Base-by-base conservation (phyloP, 108 stramenopile genomes). In the Phaeodactylum tricornutum region DNA sequence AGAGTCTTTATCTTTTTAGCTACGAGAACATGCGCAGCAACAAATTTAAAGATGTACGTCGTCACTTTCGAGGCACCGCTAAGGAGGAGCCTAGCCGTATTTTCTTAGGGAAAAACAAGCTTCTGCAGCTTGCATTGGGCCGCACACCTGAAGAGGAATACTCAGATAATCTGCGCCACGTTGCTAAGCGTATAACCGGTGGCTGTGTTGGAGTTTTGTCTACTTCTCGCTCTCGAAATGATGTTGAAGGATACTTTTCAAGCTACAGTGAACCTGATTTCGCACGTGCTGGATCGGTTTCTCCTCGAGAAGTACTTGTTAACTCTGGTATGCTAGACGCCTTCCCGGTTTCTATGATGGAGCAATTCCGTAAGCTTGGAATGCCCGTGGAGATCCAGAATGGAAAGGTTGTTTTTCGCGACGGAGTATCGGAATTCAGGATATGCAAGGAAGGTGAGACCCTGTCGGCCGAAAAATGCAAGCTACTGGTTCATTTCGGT, bases 51-150 rank as follows among this genome's bases (percentile, higher is more conserved):
- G 86, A 94, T 48, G 84, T 96, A 20, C 83, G 90, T 22, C 53
- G 82, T 53, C 72, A 92, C 47, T 92, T 92, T 48, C 83, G 87
- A 8, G 71, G 70, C 28, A 43, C 36, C 28, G 53, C 29, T 15
- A 59, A 62, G 14, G 64, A 50, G 20, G 53, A 29, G 7, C 44
- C 53, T n/a, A 79, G 79, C 29, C 80, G 92, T 28, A 87, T 97
- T 49, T 89, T 97, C 50, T 67, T 97, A 50, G 96, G 96, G 29
- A 97, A 97, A 69, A 97, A 97, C 69, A 94, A 93, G 61, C 51
- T 97, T 33, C 43, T 95, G 31, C 92, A 95, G 53, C 79, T 95
- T 50, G 93, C 93, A 2, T 59, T 97, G 38, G 96, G 96, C 5
- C 61, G 73, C 39, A 73, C 75, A 1, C 64, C 77, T 20, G 93